Conservation (phyloP, 2,329 filamentous ascomycete species). For the Aureobasidium subglaciale region DNA sequence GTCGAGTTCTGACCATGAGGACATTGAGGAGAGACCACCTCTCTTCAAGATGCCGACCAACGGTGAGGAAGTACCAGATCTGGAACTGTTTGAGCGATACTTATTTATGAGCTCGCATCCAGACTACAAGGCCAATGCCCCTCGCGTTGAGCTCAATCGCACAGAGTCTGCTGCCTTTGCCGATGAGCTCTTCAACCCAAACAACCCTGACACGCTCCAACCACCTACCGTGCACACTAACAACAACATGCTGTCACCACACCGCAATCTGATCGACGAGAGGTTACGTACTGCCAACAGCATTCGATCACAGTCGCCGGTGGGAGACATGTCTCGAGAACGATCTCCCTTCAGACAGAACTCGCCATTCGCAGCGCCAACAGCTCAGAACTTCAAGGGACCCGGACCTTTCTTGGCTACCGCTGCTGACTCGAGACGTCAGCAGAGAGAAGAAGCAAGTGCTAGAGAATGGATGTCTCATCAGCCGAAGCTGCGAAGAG, state of each 20-base stretch:
- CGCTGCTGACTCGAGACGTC: conserved; percentile 54
- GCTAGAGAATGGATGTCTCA: conserved; percentile 33
- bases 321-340: conserved; percentile 50
- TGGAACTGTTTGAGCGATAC: conserved; percentile 33
- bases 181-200: conserved; percentile 77
- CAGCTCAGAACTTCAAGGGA: conserved; percentile 31
- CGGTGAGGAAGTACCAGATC: conserved; percentile 44
- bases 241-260: conserved; percentile 46
- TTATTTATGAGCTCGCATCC: conserved; percentile 9
- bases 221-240: conserved; percentile 50
- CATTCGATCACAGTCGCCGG: conserved; percentile 53
- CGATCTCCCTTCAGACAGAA: conserved; percentile 75
- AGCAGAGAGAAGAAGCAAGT: conserved; percentile 55
- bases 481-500: conserved; percentile 25
- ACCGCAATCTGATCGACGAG: conserved; percentile 61
- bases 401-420: conserved; percentile 42
- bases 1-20: conserved; percentile 43
- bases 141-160: conserved; percentile 62
- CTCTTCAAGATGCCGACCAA: conserved; percentile 43
- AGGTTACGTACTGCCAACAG: conserved; percentile 72
- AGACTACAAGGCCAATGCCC: conserved; percentile 14
- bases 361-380: conserved; percentile 43
- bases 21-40: conserved; percentile 44
- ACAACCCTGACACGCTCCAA: conserved; percentile 47
- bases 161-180: conserved; percentile 80